Evolutionary conservation across 148 eudicot genomes (phyloP), one percentile per base, ranked within the genome.

Genomic region (Rhododendron kiyosumense): DNA sequence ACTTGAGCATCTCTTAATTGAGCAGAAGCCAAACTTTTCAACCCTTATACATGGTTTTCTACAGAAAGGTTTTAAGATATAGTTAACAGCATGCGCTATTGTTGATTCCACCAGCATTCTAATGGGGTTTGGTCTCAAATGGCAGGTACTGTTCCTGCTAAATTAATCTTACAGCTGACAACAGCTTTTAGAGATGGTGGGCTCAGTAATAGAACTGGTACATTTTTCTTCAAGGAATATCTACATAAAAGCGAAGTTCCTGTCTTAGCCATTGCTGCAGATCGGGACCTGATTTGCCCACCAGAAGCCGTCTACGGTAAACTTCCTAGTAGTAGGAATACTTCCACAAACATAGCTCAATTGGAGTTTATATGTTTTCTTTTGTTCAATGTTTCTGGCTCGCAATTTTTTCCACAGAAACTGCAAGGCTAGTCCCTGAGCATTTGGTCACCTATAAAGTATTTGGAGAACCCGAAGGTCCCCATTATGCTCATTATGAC

Each of bases 401-500:
- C 59, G n/a, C 45, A 83, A 51, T 85, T 84, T 24, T 30, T 61
- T 85, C 85, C 78, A 86, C 94, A 97, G 99, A 95, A 83, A 95
- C 99, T 6, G 98, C 84, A 38, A 95, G 94, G 92, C 91, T 94
- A 85, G 86, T 95, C 76, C 96, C 95, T 26, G 90, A 94, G 85
- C 85, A 92, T 86, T 88, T 93, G 93, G 95, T 91, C 74, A 91
- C 94, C 26, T 97, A 95, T 84, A 93, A 95, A 89, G 91, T 95
- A 73, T 90, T 97, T 84, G 99, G 99, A 84, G 90, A 94, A 82
- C 91, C 93, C 11, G 94, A 88, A 78, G 99, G 99, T 85, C 98
- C 98, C 20, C 98, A 97, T 91, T 97, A 97, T 89, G 99, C 96
- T 84, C 99, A 97, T 89, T 97, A 97, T 85, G 99, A 97, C 86